A percentile compares a stretch with the other conserved stretches of the same genome.
Conservation (phyloP, 2,329 filamentous ascomycete species). For the Grosmannia serpens region DNA sequence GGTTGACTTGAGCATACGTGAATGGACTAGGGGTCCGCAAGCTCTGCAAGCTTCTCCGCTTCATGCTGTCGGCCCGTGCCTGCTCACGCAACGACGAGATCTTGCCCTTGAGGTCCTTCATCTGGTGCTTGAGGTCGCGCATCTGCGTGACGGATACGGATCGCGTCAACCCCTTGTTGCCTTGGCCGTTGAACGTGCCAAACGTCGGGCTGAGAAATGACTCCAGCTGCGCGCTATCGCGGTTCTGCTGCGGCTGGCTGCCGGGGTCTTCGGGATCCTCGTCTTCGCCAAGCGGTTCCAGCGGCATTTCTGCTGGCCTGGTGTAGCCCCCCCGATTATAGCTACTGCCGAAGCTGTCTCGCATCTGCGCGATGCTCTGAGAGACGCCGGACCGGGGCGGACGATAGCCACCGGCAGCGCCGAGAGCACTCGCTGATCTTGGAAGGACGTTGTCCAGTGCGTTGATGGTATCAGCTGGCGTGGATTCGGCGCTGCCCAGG, state of each 20-base stretch:
- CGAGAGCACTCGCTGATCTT: conserved; percentile 52
- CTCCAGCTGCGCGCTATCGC: conserved; percentile 21
- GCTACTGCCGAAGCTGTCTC: conserved; percentile 20
- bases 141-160: conserved; percentile 64
- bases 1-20: conserved; percentile 53
- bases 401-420: conserved; percentile 46
- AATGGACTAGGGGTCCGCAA: conserved; percentile 68
- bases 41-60: conserved; percentile 65
- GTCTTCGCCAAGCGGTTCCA: conserved; percentile 45
- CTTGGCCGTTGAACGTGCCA: conserved; percentile 21
- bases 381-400: conserved; percentile 31
- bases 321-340: conserved; percentile 18
- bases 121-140: conserved; percentile 66
- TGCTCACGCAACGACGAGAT: conserved; percentile 71
- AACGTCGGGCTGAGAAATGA: conserved; percentile 34
- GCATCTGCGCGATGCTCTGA: conserved; percentile 31
- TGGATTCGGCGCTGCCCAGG: conserved; percentile 41
- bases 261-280: conserved; percentile 22
- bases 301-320: conserved; percentile 24
- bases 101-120: conserved; percentile 74
- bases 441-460: conserved; percentile 29
- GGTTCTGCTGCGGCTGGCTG: conserved; percentile 6
- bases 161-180: conserved; percentile 40
- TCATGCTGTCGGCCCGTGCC: conserved; percentile 66
- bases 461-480: conserved; percentile 1